Conservation (phyloP, 129 eudicot species). For the Deinandra increscens region DNA sequence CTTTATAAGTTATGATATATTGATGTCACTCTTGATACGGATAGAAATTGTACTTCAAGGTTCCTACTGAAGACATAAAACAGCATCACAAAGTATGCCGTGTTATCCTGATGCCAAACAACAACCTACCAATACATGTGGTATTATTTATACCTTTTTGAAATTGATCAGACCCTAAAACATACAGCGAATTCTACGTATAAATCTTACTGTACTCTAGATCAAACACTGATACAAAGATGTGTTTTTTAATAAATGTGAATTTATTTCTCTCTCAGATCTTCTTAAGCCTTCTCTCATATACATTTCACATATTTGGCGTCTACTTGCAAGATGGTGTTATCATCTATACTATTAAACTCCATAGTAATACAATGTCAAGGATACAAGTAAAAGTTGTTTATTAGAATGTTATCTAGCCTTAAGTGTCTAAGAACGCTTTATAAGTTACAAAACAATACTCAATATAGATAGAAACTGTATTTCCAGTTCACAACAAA, state of each 20-base stretch:
- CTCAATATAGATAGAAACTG: not conserved
- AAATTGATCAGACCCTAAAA: not conserved
- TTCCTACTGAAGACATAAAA: constrained; percentile 7
- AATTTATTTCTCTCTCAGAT: not conserved
- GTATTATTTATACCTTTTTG: not conserved
- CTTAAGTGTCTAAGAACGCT: constrained; percentile 4
- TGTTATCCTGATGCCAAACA: constrained; percentile 19
- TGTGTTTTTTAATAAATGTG: not conserved
- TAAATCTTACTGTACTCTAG: not conserved
- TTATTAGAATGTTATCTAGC: constrained; percentile 3
- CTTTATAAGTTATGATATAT: not conserved
- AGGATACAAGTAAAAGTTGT: not conserved
- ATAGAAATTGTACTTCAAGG: not conserved
- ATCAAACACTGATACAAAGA: not conserved
- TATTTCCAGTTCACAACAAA: constrained; percentile 10
- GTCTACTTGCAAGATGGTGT: constrained; percentile 15
- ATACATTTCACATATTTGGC: constrained; percentile 12
- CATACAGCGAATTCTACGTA: not conserved
- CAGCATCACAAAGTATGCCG: constrained; percentile 8
- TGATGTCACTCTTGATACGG: not conserved
- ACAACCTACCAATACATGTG: constrained; percentile 6
- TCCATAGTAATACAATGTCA: not conserved
- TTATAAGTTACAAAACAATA: not conserved
- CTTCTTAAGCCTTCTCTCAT: not conserved
- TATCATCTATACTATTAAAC: constrained; percentile 1